phyloP scores from a whole-genome alignment of 1,284 basidiomycete species.

The Pseudozyma sp. region DNA sequence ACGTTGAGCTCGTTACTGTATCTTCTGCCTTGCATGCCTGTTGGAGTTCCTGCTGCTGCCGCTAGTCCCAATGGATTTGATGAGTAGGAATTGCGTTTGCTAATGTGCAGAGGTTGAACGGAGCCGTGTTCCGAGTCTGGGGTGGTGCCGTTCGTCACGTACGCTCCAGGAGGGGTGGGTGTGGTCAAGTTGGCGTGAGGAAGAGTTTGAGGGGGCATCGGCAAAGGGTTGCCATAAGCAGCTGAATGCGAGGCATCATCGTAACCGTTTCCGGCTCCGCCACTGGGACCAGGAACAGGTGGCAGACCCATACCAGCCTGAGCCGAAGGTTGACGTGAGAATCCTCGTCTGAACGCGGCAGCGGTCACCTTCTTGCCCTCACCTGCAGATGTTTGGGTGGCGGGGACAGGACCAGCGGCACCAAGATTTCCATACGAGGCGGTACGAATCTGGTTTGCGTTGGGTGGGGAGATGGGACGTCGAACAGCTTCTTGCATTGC shows the following conservation, averaged over 20 bases:
- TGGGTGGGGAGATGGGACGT: conserved; percentile 41
- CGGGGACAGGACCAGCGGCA: conserved; percentile 1
- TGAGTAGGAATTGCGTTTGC: conserved; percentile 41
- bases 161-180: conserved; percentile 26
- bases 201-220: conserved; percentile 12
- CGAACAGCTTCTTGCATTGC: conserved; percentile 59
- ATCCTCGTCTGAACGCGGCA: conserved; percentile 61
- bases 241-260: not conserved
- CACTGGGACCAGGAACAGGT: not conserved
- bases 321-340: conserved; percentile 46
- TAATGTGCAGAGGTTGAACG: conserved; percentile 50
- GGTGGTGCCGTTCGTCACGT: conserved; percentile 7
- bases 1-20: conserved; percentile 32
- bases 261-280: not conserved
- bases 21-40: conserved; percentile 22
- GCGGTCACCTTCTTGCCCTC: conserved; percentile 64
- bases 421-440: conserved; percentile 40
- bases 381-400: conserved; percentile 3
- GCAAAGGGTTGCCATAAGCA: conserved; percentile 17
- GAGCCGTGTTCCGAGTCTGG: conserved; percentile 20
- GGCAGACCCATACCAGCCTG: conserved; percentile 31
- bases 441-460: conserved; percentile 2
- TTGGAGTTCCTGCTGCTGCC: conserved; percentile 31
- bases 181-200: conserved; percentile 18
- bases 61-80: conserved; percentile 26